Percentiles rank a stretch among this genome's conserved stretches.
These are phyloP conservation scores for Cichorium intybus DNA, from an alignment of 140 eudicot genomes.

Conservation along the genomic window DNA sequence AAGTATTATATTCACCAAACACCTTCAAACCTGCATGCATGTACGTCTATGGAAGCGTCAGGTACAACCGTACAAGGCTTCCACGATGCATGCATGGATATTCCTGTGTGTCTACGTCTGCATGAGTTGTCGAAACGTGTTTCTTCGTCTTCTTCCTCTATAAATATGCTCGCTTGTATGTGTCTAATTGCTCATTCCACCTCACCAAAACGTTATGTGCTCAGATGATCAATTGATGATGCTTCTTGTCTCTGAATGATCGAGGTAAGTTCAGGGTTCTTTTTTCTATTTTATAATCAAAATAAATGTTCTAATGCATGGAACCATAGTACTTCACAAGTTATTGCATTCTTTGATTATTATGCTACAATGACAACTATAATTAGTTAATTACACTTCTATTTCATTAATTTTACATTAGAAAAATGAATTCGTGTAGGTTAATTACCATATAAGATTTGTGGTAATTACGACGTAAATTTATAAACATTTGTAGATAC, in stretches of 20 bases:
- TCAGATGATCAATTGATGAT: no score
- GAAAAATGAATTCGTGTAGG: no score
- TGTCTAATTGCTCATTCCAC: constrained; percentile 22
- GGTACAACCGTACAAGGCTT: constrained; percentile 16
- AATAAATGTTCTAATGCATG: no score
- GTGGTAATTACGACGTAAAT: not conserved
- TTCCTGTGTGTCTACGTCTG: not conserved
- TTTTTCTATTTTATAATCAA: no score
- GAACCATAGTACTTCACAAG: no score
- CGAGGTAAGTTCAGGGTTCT: no score
- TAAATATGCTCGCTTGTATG: constrained; percentile 16
- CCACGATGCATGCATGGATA: constrained; percentile 23
- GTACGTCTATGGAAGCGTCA: constrained; percentile 16
- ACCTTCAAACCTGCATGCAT: constrained; percentile 25
- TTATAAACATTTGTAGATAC: no score
- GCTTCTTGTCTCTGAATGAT: not conserved
- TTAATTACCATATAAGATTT: no score
- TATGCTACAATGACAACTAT: no score
- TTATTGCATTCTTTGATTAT: no score
- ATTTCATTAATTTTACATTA: no score
- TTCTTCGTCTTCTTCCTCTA: constrained; percentile 11
- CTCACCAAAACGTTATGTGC: not conserved
- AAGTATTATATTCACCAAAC: constrained; percentile 19
- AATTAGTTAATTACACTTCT: no score
- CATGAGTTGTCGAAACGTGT: constrained; percentile 26